A percentile compares a stretch with the other conserved stretches of the same genome.
These are phyloP conservation scores for Eucalyptus brandiana DNA, from an alignment of 345 rosid genomes.

Conservation along the genomic window DNA sequence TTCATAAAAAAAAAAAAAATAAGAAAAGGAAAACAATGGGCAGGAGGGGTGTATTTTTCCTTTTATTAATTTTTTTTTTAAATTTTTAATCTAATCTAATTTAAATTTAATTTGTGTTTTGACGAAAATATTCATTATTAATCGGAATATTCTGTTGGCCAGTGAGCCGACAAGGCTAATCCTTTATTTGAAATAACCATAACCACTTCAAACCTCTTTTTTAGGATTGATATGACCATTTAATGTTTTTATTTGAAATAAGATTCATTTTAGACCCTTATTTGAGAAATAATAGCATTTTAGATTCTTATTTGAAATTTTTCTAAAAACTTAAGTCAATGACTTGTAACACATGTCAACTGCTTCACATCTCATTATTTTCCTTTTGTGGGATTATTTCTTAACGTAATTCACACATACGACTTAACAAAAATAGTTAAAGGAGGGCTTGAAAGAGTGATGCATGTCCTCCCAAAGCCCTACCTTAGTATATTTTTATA, in stretches of 20 bases:
- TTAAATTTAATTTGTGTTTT: too few species aligned
- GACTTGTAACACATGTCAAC: too few species aligned
- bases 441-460: background rate
- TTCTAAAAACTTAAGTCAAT: too few species aligned
- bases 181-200: fast-evolving
- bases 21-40: too few species aligned
- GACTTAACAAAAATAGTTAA: fast-evolving
- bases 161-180: fast-evolving
- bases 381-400: too few species aligned
- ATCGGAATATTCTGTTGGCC: too few species aligned
- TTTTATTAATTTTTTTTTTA: fast-evolving
- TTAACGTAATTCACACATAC: fast-evolving
- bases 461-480: too few species aligned
- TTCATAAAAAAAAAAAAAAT: too few species aligned
- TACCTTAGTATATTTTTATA: background rate
- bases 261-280: fast-evolving
- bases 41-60: too few species aligned
- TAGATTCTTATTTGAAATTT: fast-evolving
- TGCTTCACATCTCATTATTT: too few species aligned
- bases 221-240: fast-evolving
- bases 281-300: too few species aligned
- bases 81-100: too few species aligned
- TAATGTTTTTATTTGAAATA: fast-evolving
- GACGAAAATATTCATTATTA: fast-evolving
- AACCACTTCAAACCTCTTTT: fast-evolving